These are phyloP conservation scores for Macrophomina pseudophaseolina DNA, from an alignment of 2,329 filamentous ascomycete genomes.

Conservation along the genomic window DNA sequence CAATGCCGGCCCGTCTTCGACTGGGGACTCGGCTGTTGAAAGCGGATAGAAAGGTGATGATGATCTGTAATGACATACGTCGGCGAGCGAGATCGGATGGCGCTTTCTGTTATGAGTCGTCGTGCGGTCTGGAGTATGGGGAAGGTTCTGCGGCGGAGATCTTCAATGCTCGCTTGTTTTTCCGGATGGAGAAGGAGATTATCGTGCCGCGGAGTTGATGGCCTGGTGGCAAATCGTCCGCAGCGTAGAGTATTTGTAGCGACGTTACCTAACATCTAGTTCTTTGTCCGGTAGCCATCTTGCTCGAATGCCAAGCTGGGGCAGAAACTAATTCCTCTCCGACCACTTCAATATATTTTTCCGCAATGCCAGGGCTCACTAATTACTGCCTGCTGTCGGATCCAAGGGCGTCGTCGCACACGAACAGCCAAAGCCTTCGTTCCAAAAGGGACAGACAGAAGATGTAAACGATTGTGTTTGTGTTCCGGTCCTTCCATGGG, in stretches of 20 bases:
- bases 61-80: no score
- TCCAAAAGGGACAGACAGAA: no score
- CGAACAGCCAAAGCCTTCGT: no score
- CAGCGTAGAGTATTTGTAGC: not conserved
- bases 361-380: no score
- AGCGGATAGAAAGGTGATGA: not conserved
- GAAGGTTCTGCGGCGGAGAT: not conserved
- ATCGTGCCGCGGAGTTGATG: not conserved
- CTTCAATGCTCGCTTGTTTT: not conserved
- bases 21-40: not conserved
- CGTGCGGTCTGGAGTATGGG: not conserved
- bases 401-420: no score
- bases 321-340: no score
- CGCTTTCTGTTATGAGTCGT: not conserved
- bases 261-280: not conserved
- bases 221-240: not conserved
- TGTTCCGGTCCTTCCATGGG: no score
- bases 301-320: no score
- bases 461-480: no score
- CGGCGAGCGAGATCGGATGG: not conserved
- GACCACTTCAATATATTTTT: no score
- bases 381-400: no score
- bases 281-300: not conserved
- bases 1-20: not conserved
- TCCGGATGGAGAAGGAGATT: not conserved